Evolutionary conservation across 225 moss, liverwort and hornwort genomes (phyloP), one percentile per base, ranked within the genome.

Genomic region (Physcomitrium patens): DNA sequence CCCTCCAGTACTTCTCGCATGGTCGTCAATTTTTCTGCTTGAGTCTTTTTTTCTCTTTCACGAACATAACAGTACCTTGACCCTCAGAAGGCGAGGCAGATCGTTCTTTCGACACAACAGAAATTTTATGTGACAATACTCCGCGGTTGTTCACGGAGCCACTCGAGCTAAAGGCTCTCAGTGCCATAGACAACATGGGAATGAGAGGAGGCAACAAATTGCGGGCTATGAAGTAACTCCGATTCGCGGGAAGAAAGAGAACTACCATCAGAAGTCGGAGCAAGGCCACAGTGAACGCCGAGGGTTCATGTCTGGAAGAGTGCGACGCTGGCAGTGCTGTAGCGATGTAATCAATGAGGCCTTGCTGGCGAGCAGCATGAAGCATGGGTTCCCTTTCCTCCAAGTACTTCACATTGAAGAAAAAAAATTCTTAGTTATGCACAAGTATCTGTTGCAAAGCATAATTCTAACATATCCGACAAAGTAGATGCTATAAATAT

Each of bases 191-290:
- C 69, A 86, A 65, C 65, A 76, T 84, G 0, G 84, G 57, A 3
- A 82, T 75, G 13, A 84, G 59, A 27, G 79, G 81, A 1, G 43
- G 69, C 76, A 82, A 67, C 15, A 86, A 57, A 69, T 84, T 80
- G n/a, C 77, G 75, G 52, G 62, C 77, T 72, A 79, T 69, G 18
- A 79, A 84, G 55, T 79, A 81, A 63, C 71, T 79, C 27, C 64
- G 73, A 68, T 86, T 84, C 3, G 37, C 79, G 86, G 72, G 61
- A 68, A 77, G 70, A 0, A 31, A 81, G 8, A 84, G 70, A 65
- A 79, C 65, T 44, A 81, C 65, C 42, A 50, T 77, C 13, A 79
- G 48, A 60, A 86, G 46, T 57, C 53, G 73, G 20, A 89, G 71
- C 55, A 83, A 70, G 28, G 56, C 72, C 22, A 77, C 71, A 0